Evolutionary conservation across 495 filamentous ascomycete species (phyloP).

Genomic region (Parathielavia appendiculata): DNA sequence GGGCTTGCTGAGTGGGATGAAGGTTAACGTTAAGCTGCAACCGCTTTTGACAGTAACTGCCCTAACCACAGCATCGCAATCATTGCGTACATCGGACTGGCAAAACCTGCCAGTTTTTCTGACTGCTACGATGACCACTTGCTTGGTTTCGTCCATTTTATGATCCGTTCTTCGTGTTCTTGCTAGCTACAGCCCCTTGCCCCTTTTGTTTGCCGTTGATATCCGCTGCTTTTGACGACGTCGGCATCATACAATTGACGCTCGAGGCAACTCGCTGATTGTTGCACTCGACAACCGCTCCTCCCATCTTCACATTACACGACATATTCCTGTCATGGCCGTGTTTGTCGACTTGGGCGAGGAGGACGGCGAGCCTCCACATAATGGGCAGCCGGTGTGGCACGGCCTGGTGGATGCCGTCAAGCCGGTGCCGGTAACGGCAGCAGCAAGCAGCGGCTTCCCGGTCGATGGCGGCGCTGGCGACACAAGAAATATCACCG

Average conservation of each 20-base stretch:
- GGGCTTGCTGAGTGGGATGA: conserved; percentile 5
- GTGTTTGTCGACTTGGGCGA: conserved; percentile 61
- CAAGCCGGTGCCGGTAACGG: conserved; percentile 9
- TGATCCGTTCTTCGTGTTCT: conserved; percentile 7
- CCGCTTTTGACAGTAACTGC: not conserved
- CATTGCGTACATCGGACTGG: conserved; percentile 12
- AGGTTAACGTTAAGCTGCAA: not conserved
- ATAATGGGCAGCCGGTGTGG: conserved; percentile 24
- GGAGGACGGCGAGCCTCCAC: conserved; percentile 45
- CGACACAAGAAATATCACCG: conserved; percentile 1
- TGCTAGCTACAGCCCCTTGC: not conserved
- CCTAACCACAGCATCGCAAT: not conserved
- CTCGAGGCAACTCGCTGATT: not conserved
- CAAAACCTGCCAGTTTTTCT: not conserved
- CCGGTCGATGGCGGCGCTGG: not conserved
- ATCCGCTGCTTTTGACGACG: not conserved
- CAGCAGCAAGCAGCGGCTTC: not conserved
- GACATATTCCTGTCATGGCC: conserved; percentile 44
- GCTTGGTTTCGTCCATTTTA: not conserved
- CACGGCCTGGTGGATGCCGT: conserved; percentile 5
- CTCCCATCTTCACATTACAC: conserved; percentile 1
- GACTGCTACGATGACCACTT: conserved; percentile 4
- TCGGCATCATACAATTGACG: not conserved
- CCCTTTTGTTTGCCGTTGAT: too few relatives aligned
- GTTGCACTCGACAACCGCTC: not conserved